Base-by-base conservation (phyloP, 2,329 filamentous ascomycete species). In the Lachnellula subtilissima region DNA sequence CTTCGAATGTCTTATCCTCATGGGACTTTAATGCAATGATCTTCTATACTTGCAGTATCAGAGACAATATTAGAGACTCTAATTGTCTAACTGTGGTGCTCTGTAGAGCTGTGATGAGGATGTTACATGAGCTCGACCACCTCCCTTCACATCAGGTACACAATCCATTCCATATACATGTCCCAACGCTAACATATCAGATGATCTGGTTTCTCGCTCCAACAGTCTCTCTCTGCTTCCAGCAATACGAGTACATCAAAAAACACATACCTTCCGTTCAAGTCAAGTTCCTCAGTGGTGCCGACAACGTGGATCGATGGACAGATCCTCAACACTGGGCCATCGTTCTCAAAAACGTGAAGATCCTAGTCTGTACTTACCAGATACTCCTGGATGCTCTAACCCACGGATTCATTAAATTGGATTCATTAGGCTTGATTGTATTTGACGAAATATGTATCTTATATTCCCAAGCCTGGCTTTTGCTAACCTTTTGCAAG, bases 121-220 rank as follows among this genome's bases (percentile, higher is more conserved):
- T 67, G 42, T 50, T 59, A 11, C 56, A 64, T 52, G 65, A 67
- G 35, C 58, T 67, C 25, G 63, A 66, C 39, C 50, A 43, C 6
- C 58, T 63, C 17, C 57, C 54, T 36, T 43, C 56, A 11, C 14
- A 59, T 17, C 56, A 67, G 55, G 64, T 61, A 22, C 32, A 53
- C 40, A 36, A 8, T 22, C 14, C 11, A 15, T 4, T 14, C 19
- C 3, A 47, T 36, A 36, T 15, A 12, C 49, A 17, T 7, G 23
- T 19, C 14, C 50, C n/a, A 14, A 14, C 45, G 14, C 58, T 64
- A 36, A 25, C 8, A 9, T 32, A 35, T 68, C 68, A 61, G 83
- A 69, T 84, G 4, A 75, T 89, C 9, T 93, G 89, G 89, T 90
- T 92, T 63, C 73, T 90, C 42, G 81, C 85, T 0, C 87, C 88